Evolutionary conservation across 202 grass and related monocot genomes (phyloP).

Genomic region (Zizania palustris): DNA sequence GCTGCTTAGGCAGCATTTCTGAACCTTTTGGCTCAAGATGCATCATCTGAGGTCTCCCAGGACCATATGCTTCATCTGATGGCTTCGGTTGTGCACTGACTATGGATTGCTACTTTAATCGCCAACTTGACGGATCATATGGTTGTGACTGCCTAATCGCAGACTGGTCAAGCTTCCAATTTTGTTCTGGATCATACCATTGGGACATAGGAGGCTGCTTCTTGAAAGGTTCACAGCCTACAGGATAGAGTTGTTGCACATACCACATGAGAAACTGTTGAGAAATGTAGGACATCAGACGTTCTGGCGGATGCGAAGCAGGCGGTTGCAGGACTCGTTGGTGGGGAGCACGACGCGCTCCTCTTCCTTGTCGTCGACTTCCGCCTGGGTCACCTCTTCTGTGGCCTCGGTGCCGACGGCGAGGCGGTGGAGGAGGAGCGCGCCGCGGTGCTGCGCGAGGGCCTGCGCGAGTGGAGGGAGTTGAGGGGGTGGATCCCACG

Average conservation of each 20-base stretch:
- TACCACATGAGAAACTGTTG: no score
- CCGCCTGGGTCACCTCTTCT: neutral
- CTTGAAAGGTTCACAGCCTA: slow-evolving; percentile 37
- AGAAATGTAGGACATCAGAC: slow-evolving; percentile 37
- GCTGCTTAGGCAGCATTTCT: neutral
- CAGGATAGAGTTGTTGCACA: slow-evolving; percentile 2
- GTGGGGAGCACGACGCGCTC: slow-evolving; percentile 72
- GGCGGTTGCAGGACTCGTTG: slow-evolving; percentile 70
- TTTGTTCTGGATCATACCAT: slow-evolving; percentile 51
- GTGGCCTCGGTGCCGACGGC: neutral
- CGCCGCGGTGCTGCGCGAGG: neutral
- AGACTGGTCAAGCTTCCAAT: slow-evolving; percentile 49
- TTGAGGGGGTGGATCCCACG: neutral
- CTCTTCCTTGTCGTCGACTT: slow-evolving; percentile 28
- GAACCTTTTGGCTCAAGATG: slow-evolving; percentile 17
- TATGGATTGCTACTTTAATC: slow-evolving; percentile 41
- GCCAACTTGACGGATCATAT: slow-evolving; percentile 22
- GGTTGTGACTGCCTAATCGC: slow-evolving; percentile 37
- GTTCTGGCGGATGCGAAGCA: slow-evolving; percentile 88
- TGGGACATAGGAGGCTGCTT: slow-evolving; percentile 17
- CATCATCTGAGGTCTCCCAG: slow-evolving; percentile 33
- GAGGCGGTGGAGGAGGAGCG: slow-evolving; percentile 4
- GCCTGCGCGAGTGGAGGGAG: neutral
- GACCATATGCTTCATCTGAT: slow-evolving; percentile 38
- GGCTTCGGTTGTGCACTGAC: slow-evolving; percentile 37